Evolutionary conservation across 257 asterid species (phyloP), one percentile per base, ranked within the genome.

Genomic region (Scutellaria baicalensis): DNA sequence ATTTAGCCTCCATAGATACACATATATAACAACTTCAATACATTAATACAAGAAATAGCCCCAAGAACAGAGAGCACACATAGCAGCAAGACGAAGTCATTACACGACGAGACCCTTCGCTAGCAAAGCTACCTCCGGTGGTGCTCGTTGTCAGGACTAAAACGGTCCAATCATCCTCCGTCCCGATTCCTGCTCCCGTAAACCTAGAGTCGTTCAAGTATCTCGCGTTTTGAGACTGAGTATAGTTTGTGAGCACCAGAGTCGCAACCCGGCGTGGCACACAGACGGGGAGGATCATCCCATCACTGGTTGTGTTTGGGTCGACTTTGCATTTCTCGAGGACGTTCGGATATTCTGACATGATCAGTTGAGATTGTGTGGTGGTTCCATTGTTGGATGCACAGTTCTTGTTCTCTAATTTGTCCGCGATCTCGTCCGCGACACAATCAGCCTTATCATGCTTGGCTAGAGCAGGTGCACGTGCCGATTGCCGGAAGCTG

Each of bases 91-190:
- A 67, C 23, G 10, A 27, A 35, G 40, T 54, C 49, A 47, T 31
- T n/a, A 14, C 6, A 16, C 33, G 27, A 3, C 39, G 59, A 45
- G 42, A 20, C 6, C 72, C 83, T 11, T 51, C 48, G 49, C 72
- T 71, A 0, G 88, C 81, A 52, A 87, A 83, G 87, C 84, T 89
- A 6, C 96, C 98, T 1, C 77, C 93, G 0, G 57, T 79, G 0
- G 91, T 85, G 69, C 62, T 82, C 0, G 95, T 89, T 1, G 96
- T 79, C 59, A 92, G 51, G 33, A 92, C 91, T 5, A 92, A 17
- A 1, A 89, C 89, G 0, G 96, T 92, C 98, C 96, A 92, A 35
- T 89, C 91, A 3, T 87, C 83, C 8, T 89, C 96, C 0, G 74
- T 70, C 4, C 90, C 96, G 2, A 92, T 67, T 5, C 98, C 96